Conservation (phyloP, 441 rosid species). For the Bruguiera hainesii region DNA sequence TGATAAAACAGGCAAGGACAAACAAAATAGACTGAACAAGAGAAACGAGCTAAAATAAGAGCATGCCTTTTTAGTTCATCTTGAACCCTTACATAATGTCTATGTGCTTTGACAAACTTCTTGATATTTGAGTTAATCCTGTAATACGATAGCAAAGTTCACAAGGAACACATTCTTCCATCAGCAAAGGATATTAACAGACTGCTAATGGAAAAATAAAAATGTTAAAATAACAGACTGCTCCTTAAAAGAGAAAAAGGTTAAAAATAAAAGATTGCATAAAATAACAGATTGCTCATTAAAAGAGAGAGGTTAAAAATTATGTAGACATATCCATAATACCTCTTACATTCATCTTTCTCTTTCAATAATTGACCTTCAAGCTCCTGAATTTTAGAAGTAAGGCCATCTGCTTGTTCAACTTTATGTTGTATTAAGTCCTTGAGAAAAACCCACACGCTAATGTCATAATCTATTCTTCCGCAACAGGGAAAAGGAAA, state of each 20-base stretch:
- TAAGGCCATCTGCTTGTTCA: conserved; percentile 69
- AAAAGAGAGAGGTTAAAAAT: too few relatives aligned
- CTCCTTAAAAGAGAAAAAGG: too few relatives aligned
- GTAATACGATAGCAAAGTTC: conserved; percentile 4
- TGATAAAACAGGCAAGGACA: not conserved
- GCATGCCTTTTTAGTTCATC: conserved; percentile 74
- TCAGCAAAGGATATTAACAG: not conserved
- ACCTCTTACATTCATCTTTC: conserved; percentile 79
- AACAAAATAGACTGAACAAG: conserved; percentile 1
- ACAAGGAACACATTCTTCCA: not conserved
- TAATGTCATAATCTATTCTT: conserved; percentile 11
- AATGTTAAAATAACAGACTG: not conserved
- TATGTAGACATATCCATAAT: conserved; percentile 3
- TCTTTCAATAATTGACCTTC: conserved; percentile 65
- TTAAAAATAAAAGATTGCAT: too few relatives aligned
- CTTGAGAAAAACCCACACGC: conserved; percentile 34
- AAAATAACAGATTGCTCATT: too few relatives aligned
- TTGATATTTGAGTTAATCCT: conserved; percentile 71
- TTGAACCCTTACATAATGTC: conserved; percentile 50
- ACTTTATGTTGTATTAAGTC: conserved; percentile 48
- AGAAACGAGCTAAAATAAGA: conserved; percentile 7
- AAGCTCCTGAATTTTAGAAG: conserved; percentile 67
- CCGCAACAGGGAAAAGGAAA: not conserved
- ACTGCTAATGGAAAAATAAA: not conserved
- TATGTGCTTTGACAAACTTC: conserved; percentile 74